Conservation (phyloP, 345 rosid species). For the Linum tenue region DNA sequence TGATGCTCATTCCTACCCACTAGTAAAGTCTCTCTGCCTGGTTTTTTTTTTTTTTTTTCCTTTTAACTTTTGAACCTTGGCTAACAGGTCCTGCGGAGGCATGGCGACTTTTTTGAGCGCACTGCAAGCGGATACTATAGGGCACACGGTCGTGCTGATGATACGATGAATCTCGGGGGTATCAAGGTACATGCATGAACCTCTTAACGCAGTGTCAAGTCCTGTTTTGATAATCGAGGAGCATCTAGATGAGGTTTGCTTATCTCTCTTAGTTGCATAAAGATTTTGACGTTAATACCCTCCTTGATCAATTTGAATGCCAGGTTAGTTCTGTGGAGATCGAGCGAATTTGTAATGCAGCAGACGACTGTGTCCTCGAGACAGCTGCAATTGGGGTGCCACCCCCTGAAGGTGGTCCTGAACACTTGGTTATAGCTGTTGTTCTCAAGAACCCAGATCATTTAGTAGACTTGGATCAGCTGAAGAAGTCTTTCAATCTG, state of each 20-base stretch:
- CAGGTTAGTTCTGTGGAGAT: constrained; percentile 93
- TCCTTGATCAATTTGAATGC: not conserved
- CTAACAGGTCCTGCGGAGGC: constrained; percentile 69
- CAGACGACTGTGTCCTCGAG: constrained; percentile 54
- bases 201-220: not conserved
- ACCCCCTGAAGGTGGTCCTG: constrained; percentile 84
- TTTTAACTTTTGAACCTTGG: not conserved
- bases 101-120: constrained; percentile 85
- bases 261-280: not conserved
- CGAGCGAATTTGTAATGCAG: constrained; percentile 76
- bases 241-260: too few relatives aligned
- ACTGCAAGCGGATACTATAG: constrained; percentile 73
- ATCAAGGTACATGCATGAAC: constrained; percentile 52
- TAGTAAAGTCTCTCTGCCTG: not conserved
- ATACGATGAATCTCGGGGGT: constrained; percentile 96
- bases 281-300: not conserved
- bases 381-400: constrained; percentile 97
- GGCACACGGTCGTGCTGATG: constrained; percentile 97
- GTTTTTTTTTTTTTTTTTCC: not conserved
- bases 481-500: constrained; percentile 61
- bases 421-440: constrained; percentile 63
- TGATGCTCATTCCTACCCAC: constrained; percentile 3
- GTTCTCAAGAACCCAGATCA: constrained; percentile 46
- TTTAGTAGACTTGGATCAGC: constrained; percentile 32
- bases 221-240: not conserved